Percentiles rank a stretch among this genome's conserved stretches.
These are phyloP conservation scores for Talaromyces amestolkiae DNA, from an alignment of 2,329 filamentous ascomycete genomes.

Conservation along the genomic window DNA sequence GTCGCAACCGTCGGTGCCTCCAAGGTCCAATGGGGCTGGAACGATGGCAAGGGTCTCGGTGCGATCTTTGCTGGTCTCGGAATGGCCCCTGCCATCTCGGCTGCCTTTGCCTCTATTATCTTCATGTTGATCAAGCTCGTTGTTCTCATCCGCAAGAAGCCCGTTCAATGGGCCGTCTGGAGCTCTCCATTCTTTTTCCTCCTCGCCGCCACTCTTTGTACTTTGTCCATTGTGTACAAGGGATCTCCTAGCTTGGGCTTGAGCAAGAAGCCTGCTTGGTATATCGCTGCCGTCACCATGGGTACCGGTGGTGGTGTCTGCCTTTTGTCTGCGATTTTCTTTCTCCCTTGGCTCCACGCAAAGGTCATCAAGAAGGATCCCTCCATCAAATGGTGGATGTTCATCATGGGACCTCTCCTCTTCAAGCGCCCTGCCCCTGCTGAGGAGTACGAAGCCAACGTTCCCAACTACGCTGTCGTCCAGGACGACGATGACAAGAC, in stretches of 20 bases:
- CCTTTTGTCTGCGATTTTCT: conserved; percentile 64
- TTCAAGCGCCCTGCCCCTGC: conserved; percentile 58
- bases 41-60: conserved; percentile 64
- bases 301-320: conserved; percentile 62
- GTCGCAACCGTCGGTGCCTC: conserved; percentile 63
- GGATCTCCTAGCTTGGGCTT: conserved; percentile 68
- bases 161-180: conserved; percentile 69
- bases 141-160: conserved; percentile 71
- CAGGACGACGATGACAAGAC: conserved; percentile 59
- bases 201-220: conserved; percentile 70
- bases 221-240: conserved; percentile 77
- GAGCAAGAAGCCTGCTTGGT: conserved; percentile 64
- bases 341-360: conserved; percentile 67
- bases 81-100: conserved; percentile 69
- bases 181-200: conserved; percentile 75
- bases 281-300: conserved; percentile 64
- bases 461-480: conserved; percentile 75
- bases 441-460: conserved; percentile 54
- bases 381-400: conserved; percentile 62
- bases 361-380: conserved; percentile 68
- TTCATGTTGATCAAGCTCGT: conserved; percentile 70
- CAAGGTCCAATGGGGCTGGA: conserved; percentile 68
- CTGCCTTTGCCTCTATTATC: conserved; percentile 63
- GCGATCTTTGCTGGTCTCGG: conserved; percentile 69
- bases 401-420: conserved; percentile 63